phyloP scores from a whole-genome alignment of 768 basidiomycete species.

The Lentinus brumalis region DNA sequence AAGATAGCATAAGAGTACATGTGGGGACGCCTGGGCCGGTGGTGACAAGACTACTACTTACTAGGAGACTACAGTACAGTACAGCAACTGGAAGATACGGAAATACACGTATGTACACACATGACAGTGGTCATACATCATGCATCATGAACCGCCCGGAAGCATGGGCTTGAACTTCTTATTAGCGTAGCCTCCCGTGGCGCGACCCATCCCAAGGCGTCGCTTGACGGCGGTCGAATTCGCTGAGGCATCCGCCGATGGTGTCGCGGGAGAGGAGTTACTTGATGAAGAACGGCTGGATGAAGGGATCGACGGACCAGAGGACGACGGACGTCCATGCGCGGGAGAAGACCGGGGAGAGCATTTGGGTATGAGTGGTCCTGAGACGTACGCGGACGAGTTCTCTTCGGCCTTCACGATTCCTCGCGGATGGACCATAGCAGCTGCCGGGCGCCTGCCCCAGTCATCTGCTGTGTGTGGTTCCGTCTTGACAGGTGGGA shows the following conservation, averaged over 20 bases:
- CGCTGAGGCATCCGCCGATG: background rate
- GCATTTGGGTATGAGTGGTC: background rate
- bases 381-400: background rate
- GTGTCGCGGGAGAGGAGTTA: background rate
- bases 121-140: background rate
- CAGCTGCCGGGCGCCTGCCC: too few relatives aligned
- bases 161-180: constrained; percentile 67
- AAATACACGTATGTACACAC: background rate
- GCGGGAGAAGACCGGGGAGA: background rate
- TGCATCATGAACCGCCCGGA: constrained; percentile 20
- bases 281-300: constrained; percentile 4
- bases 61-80: background rate
- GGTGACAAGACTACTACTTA: background rate
- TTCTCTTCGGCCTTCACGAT: too few relatives aligned
- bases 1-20: background rate
- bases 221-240: constrained; percentile 45
- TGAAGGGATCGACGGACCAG: background rate
- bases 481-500: too few relatives aligned
- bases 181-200: constrained; percentile 54
- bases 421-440: too few relatives aligned
- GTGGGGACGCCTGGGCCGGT: background rate
- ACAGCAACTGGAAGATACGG: background rate
- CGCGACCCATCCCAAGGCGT: constrained; percentile 64
- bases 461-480: too few relatives aligned
- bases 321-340: constrained; percentile 1